Conservation (phyloP, 2,329 filamentous ascomycete genomes). For the Curvularia lunata region DNA sequence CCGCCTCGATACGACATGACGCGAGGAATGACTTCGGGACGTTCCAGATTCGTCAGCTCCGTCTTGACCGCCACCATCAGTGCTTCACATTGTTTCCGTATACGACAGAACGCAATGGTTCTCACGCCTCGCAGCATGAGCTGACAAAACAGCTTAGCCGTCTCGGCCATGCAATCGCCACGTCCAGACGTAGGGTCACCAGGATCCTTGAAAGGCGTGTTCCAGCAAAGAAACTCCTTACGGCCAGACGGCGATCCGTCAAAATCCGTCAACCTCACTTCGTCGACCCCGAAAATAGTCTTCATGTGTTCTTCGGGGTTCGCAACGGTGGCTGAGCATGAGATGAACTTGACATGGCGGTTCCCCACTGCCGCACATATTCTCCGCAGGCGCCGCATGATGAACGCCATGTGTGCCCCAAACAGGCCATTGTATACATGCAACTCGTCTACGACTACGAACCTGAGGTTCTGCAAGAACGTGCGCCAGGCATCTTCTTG, state of each 20-base stretch:
- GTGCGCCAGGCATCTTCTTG: constrained; percentile 89
- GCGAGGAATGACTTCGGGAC: constrained; percentile 74
- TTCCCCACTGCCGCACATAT: constrained; percentile 93
- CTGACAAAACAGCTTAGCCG: constrained; percentile 89
- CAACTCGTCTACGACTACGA: constrained; percentile 83
- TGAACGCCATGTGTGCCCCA: constrained; percentile 90
- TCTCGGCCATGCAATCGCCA: constrained; percentile 80
- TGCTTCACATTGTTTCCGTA: constrained; percentile 87
- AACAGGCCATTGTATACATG: constrained; percentile 97
- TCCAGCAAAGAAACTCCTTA: constrained; percentile 98
- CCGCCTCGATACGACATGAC: constrained; percentile 97
- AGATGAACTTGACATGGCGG: constrained; percentile 83
- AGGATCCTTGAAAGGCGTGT: constrained; percentile 92
- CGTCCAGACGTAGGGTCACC: constrained; percentile 84
- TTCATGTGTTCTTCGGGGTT: constrained; percentile 92
- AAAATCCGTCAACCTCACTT: constrained; percentile 82
- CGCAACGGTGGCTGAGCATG: constrained; percentile 93
- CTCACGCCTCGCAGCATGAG: constrained; percentile 86
- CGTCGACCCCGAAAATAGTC: constrained; percentile 86
- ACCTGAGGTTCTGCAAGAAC: constrained; percentile 87
- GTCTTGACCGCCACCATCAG: constrained; percentile 79
- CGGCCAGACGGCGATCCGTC: constrained; percentile 91
- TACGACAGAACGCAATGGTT: constrained; percentile 89
- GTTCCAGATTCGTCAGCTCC: constrained; percentile 75
- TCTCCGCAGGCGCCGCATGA: constrained; percentile 87